phyloP scores from a whole-genome alignment of 2,329 filamentous ascomycete genomes.

The Ascochyta lentis region DNA sequence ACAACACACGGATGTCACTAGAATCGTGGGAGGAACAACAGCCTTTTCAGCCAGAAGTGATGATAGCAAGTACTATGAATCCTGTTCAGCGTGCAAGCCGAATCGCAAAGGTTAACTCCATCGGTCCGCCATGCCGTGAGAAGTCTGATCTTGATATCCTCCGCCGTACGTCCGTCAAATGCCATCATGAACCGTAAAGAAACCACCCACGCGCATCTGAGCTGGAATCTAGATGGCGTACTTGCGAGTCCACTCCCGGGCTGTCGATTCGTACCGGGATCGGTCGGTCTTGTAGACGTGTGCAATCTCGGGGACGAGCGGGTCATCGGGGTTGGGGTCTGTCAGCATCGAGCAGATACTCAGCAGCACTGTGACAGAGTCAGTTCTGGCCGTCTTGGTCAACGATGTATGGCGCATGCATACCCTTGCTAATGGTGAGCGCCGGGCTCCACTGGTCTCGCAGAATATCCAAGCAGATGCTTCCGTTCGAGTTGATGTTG shows the following conservation, averaged over 20 bases:
- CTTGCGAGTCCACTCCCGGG: constrained; percentile 98
- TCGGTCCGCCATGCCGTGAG: constrained; percentile 39
- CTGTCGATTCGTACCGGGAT: constrained; percentile 92
- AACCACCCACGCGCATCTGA: constrained; percentile 25
- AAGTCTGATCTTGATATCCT: constrained; percentile 33
- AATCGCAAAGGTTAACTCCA: constrained; percentile 38
- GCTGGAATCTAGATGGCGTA: constrained; percentile 78
- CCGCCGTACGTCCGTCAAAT: constrained; percentile 25
- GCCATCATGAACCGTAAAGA: constrained; percentile 36
- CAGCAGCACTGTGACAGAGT: constrained; percentile 73
- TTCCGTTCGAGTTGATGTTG: constrained; percentile 99
- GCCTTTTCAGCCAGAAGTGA: constrained; percentile 38
- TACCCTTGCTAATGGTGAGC: constrained; percentile 98
- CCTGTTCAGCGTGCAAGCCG: constrained; percentile 39
- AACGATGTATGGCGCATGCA: constrained; percentile 19
- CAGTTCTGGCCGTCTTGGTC: constrained; percentile 17
- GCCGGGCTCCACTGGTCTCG: constrained; percentile 99
- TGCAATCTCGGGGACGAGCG: constrained; percentile 97
- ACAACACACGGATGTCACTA: neutral
- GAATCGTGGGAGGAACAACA: constrained; percentile 16
- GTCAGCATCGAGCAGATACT: constrained; percentile 99
- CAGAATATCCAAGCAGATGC: constrained; percentile 97
- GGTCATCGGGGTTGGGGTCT: constrained; percentile 98
- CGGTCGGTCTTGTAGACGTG: constrained; percentile 99
- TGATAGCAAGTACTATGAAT: constrained; percentile 44